Conservation (phyloP, 352 stramenopile genomes). For the Stramenopiles sp. region DNA sequence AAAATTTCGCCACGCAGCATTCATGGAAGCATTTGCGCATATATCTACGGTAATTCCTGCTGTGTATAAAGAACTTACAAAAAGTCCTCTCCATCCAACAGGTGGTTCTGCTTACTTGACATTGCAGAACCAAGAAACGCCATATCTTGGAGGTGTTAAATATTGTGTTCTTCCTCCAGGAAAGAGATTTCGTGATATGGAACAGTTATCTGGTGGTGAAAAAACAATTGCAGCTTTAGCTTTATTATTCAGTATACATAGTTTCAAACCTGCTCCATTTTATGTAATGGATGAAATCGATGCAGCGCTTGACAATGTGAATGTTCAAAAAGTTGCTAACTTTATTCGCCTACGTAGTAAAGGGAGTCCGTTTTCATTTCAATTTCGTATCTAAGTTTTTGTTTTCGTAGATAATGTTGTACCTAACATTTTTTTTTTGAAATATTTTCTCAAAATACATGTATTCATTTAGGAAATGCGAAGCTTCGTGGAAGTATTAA, state of each 20-base stretch:
- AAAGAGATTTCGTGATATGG: conserved; percentile 92
- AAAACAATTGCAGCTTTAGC: conserved; percentile 93
- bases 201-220: conserved; percentile 87
- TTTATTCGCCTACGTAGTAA: conserved; percentile 58
- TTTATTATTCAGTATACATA: conserved; percentile 90
- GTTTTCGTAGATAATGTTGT: too few species aligned
- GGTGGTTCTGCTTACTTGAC: conserved; percentile 37
- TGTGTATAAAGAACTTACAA: conserved; percentile 82
- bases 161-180: conserved; percentile 97
- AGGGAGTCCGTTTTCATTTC: too few species aligned
- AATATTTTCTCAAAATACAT: too few species aligned
- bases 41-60: conserved; percentile 55
- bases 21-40: conserved; percentile 70
- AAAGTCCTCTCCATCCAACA: conserved; percentile 76
- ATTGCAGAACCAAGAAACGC: conserved; percentile 45
- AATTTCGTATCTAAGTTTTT: too few species aligned
- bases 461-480: too few species aligned
- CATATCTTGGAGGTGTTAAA: conserved; percentile 87
- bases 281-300: conserved; percentile 99
- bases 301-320: conserved; percentile 93
- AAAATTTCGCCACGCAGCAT: conserved; percentile 17
- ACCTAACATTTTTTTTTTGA: too few species aligned
- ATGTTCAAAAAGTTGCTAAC: conserved; percentile 89
- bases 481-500: too few species aligned
- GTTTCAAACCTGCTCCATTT: conserved; percentile 46